Evolutionary conservation across 1,284 basidiomycete species (phyloP), one percentile per base, ranked within the genome.

Genomic region (Cutaneotrichosporon cutaneum): DNA sequence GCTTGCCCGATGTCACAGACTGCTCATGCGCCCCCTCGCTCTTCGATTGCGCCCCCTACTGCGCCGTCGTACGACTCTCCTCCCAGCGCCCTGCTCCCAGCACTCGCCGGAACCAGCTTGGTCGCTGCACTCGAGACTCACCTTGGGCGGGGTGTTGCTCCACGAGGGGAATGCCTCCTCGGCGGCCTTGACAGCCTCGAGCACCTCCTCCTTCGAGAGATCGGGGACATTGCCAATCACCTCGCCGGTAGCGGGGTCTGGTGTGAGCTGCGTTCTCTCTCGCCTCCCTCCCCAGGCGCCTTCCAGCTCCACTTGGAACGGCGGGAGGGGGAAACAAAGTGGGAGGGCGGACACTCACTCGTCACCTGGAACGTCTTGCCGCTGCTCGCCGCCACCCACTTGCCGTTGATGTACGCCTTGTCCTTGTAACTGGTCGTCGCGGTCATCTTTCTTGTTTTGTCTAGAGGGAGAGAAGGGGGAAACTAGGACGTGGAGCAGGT

Each of bases 191-290:
- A 94, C 90, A 10, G 92, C 92, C 64, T 85, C 82, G 69, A 86
- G 86, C 2, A 90, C 89, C 77, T 94, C 90, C 35, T 82, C 82
- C 50, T 90, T 73, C 9, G 87, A 88, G 86, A 94, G 88, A 73
- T 94, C 91, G 3, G 92, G 89, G n/a, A 93, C 82, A 0, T 84
- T 85, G 22, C 89, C 92, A 33, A 94, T 82, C 59, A 85, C 84
- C 69, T 91, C 84, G 36, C 84, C 83, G 1, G 87, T 93, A 3
- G 90, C 88, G 50, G 92, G 92, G 80, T 94, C 92, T 92, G 65
- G 61, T 5, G 58, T 58, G 8, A 58, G 56, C 42, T 21, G 9
- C 10, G 6, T 11, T 42, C 18, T 42, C 39, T 42, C 18, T 18
- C 18, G 13, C 10, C 27, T n/a, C 9, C 10, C 13, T 52, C 27